phyloP scores from a whole-genome alignment of 2,329 filamentous ascomycete species.

The Stemphylium lycopersici region DNA sequence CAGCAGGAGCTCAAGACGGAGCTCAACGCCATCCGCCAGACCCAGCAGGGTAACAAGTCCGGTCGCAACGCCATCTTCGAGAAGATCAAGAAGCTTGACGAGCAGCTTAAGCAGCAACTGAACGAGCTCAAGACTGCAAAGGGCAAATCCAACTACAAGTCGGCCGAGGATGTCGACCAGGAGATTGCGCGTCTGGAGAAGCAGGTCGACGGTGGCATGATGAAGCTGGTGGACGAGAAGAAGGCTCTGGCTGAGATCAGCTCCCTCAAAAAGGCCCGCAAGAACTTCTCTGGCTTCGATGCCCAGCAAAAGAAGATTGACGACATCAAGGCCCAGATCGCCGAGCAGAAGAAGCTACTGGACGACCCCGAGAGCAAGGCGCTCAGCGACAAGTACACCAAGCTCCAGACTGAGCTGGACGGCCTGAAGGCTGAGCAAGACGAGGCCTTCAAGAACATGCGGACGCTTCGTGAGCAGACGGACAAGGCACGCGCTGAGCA shows the following conservation, averaged over 20 bases:
- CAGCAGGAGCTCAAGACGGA: conserved; percentile 84
- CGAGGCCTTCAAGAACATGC: conserved; percentile 85
- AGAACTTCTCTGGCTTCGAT: conserved; percentile 86
- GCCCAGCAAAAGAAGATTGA: conserved; percentile 88
- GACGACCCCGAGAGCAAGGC: conserved; percentile 92
- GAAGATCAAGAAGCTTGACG: conserved; percentile 90
- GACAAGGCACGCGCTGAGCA: conserved; percentile 83
- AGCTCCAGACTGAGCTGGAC: conserved; percentile 87
- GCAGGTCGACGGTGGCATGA: conserved; percentile 84
- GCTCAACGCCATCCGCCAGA: conserved; percentile 80
- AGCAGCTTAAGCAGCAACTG: conserved; percentile 83
- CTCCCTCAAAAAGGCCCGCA: conserved; percentile 83
- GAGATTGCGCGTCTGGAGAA: conserved; percentile 82
- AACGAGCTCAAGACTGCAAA: conserved; percentile 86
- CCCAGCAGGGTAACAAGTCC: conserved; percentile 87
- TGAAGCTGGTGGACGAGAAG: conserved; percentile 97
- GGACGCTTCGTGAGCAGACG: conserved; percentile 82
- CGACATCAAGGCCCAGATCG: conserved; percentile 83
- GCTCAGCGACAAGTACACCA: conserved; percentile 82
- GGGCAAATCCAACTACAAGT: conserved; percentile 83
- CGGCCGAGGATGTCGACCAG: conserved; percentile 81
- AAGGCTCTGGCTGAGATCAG: conserved; percentile 87
- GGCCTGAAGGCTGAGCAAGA: conserved; percentile 91
- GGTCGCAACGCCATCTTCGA: conserved; percentile 79
- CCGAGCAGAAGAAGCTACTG: conserved; percentile 84